These are phyloP conservation scores for Yarrowia sp. DNA, from an alignment of 805 yeast species.

Conservation along the genomic window DNA sequence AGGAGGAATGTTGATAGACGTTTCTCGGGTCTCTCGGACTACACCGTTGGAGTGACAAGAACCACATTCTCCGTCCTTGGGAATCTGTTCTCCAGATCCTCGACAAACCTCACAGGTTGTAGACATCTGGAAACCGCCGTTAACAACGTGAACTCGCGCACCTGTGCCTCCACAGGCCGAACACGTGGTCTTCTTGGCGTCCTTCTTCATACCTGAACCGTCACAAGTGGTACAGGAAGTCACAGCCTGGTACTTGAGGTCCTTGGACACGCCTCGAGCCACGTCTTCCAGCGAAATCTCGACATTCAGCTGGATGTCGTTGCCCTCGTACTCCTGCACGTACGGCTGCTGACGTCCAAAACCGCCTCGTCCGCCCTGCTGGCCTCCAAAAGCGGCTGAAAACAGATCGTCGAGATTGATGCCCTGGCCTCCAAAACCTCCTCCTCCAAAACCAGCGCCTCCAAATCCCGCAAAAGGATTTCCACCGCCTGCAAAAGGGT, in stretches of 20 bases:
- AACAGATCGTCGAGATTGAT: constrained; percentile 36
- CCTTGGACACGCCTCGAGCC: constrained; percentile 67
- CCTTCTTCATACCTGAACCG: constrained; percentile 81
- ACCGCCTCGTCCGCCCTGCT: constrained; percentile 39
- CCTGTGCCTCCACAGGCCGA: constrained; percentile 91
- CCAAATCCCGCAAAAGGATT: constrained; percentile 50
- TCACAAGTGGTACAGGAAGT: constrained; percentile 75
- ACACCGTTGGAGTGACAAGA: constrained; percentile 92
- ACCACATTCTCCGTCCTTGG: constrained; percentile 64
- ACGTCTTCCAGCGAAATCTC: constrained; percentile 81
- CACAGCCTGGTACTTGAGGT: constrained; percentile 66
- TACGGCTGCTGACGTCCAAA: constrained; percentile 44
- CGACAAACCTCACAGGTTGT: constrained; percentile 84
- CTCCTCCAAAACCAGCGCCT: constrained; percentile 45
- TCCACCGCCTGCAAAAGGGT: constrained; percentile 44
- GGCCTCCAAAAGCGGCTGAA: constrained; percentile 41
- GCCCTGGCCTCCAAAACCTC: constrained; percentile 41
- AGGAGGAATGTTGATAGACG: constrained; percentile 79
- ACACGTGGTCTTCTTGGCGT: constrained; percentile 74
- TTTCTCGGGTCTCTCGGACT: constrained; percentile 58
- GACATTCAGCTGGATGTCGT: constrained; percentile 76
- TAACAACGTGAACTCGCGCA: constrained; percentile 73
- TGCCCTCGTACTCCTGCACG: constrained; percentile 82
- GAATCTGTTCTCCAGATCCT: constrained; percentile 81
- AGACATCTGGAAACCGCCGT: constrained; percentile 96